These are phyloP conservation scores for Persicaria maculosa DNA, from an alignment of 148 eudicot genomes.

Conservation along the genomic window DNA sequence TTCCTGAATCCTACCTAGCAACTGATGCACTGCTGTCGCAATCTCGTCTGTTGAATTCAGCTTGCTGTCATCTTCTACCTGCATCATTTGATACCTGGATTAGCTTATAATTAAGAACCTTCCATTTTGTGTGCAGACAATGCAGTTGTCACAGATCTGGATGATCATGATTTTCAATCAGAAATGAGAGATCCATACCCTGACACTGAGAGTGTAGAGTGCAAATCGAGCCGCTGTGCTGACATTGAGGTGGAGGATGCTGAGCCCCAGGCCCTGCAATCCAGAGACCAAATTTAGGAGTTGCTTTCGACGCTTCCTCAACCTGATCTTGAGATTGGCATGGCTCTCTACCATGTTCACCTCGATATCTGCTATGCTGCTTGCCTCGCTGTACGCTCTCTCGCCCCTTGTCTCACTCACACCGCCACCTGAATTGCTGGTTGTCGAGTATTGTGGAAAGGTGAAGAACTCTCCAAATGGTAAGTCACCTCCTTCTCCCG, in stretches of 20 bases:
- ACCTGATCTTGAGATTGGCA: constrained; percentile 57
- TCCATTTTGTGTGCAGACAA: too few species aligned
- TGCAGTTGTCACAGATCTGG: too few species aligned
- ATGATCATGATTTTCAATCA: too few species aligned
- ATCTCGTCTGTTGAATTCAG: constrained; percentile 60
- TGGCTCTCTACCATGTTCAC: constrained; percentile 68
- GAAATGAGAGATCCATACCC: constrained; percentile 29
- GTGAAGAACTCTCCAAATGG: constrained; percentile 47
- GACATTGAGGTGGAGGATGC: constrained; percentile 63
- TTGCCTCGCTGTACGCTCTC: neutral
- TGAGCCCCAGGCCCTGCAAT: constrained; percentile 46
- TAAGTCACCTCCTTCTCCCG: neutral
- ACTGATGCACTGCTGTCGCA: constrained; percentile 47
- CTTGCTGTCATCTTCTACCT: constrained; percentile 73
- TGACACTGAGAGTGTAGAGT: constrained; percentile 57
- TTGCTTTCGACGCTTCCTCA: constrained; percentile 47
- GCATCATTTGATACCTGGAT: neutral
- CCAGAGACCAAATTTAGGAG: constrained; percentile 45
- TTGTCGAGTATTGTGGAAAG: constrained; percentile 55
- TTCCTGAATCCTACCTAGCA: constrained; percentile 48
- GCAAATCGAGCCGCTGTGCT: constrained; percentile 34
- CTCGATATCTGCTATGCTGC: constrained; percentile 43
- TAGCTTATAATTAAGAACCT: too few species aligned
- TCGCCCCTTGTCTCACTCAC: neutral
- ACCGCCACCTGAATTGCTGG: constrained; percentile 4